phyloP scores from a whole-genome alignment of 306 rosid species.

The Fragaria vesca region DNA sequence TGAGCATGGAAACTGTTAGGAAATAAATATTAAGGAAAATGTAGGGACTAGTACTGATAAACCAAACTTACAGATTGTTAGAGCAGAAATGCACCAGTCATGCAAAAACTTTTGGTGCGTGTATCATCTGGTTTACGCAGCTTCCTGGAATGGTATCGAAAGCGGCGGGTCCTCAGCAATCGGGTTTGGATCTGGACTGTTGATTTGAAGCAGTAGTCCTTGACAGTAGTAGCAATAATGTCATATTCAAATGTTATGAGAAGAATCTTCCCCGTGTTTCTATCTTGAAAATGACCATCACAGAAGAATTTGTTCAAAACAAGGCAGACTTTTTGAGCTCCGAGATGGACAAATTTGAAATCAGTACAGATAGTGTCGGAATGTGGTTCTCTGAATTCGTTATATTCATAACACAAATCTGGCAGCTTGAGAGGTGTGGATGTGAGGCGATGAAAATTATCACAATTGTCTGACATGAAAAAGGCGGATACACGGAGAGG shows the following conservation, averaged over 20 bases:
- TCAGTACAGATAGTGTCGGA: not conserved
- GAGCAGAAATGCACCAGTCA: too few relatives aligned
- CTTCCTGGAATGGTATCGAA: too few relatives aligned
- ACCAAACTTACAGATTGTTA: too few relatives aligned
- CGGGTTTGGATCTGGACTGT: not conserved
- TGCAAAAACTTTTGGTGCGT: too few relatives aligned
- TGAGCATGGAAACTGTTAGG: too few relatives aligned
- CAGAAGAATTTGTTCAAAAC: not conserved
- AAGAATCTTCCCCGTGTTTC: not conserved
- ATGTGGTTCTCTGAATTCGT: not conserved
- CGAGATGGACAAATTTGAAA: not conserved
- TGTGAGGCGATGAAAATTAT: not conserved
- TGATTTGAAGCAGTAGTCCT: not conserved
- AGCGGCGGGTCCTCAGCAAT: too few relatives aligned
- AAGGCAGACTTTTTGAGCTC: not conserved
- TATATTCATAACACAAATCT: not conserved
- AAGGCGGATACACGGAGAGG: not conserved
- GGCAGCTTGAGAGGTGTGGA: not conserved
- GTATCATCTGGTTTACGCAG: too few relatives aligned
- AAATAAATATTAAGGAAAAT: too few relatives aligned
- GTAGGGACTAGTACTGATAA: too few relatives aligned
- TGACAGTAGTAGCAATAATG: not conserved
- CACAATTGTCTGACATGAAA: not conserved
- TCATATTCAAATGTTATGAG: slow-evolving; percentile 4
- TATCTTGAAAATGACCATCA: not conserved